Evolutionary conservation across 2,329 filamentous ascomycete genomes (phyloP).

Genomic region (Apiospora malaysiana): DNA sequence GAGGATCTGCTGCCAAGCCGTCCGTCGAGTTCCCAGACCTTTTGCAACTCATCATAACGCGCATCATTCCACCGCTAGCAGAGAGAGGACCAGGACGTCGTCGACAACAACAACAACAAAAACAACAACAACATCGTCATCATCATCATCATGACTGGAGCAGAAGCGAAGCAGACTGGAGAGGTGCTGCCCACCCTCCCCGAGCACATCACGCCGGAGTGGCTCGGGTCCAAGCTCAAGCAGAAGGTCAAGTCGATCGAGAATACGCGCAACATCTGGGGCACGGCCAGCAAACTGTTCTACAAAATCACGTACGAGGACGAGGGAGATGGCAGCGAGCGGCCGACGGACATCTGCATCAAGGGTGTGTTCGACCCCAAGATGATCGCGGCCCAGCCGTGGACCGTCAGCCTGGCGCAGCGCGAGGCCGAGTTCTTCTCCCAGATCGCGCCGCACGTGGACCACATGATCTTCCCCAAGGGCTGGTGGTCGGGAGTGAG

Average conservation of each 20-base stretch:
- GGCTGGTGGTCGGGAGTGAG: conserved; percentile 45
- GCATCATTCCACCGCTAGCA: too few relatives aligned
- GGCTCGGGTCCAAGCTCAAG: conserved; percentile 36
- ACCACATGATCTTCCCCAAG: conserved; percentile 41
- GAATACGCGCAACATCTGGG: conserved; percentile 32
- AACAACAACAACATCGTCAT: background rate
- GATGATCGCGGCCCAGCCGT: conserved; percentile 41
- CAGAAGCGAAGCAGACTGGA: background rate
- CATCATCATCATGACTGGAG: background rate
- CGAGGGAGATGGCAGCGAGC: conserved; percentile 25
- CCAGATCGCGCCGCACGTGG: conserved; percentile 41
- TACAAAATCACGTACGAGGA: conserved; percentile 33
- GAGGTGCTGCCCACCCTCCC: conserved; percentile 34
- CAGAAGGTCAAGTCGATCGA: conserved; percentile 34
- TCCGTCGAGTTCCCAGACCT: background rate
- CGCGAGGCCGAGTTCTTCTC: conserved; percentile 46
- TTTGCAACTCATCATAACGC: background rate
- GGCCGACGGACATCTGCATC: conserved; percentile 40
- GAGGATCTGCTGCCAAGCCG: background rate
- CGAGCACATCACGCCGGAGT: conserved; percentile 34
- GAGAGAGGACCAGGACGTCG: background rate
- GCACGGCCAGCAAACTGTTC: conserved; percentile 39
- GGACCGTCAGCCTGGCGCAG: conserved; percentile 38
- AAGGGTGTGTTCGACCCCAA: conserved; percentile 47
- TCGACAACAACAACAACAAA: too few relatives aligned